Conservation (phyloP, 2,329 filamentous ascomycete species). For the Cladorrhinum sp. region DNA sequence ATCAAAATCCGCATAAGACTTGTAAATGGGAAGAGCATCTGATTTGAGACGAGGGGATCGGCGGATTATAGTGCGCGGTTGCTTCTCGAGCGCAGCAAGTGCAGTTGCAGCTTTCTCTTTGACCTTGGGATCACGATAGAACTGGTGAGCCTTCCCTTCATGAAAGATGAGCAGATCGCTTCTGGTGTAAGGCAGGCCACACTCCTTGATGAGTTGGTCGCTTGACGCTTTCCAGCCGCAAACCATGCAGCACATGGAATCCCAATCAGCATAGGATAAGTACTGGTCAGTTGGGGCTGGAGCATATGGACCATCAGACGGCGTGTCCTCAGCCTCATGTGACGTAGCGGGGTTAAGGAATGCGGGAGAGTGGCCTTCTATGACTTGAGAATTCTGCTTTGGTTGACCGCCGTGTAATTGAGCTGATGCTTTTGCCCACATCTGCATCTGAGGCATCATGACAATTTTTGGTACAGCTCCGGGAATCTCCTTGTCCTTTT, state of each 20-base stretch:
- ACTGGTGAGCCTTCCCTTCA: constrained; percentile 56
- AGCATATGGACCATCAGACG: constrained; percentile 26
- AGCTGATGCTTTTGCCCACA: constrained; percentile 68
- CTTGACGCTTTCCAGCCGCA: constrained; percentile 58
- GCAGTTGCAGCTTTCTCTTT: constrained; percentile 26
- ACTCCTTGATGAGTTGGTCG: constrained; percentile 33
- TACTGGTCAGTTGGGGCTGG: constrained; percentile 36
- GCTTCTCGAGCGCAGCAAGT: constrained; percentile 24
- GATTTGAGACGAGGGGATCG: constrained; percentile 30
- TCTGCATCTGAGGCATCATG: constrained; percentile 63
- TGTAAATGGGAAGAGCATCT: constrained; percentile 41
- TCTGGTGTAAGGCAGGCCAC: constrained; percentile 27
- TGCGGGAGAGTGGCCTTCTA: not conserved
- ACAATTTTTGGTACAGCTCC: constrained; percentile 47
- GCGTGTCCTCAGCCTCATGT: constrained; percentile 13
- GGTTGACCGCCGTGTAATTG: constrained; percentile 57
- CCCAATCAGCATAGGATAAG: constrained; percentile 59
- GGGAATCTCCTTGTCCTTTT: constrained; percentile 47
- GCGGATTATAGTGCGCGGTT: constrained; percentile 27
- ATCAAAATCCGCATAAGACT: constrained; percentile 55
- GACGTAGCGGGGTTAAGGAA: constrained; percentile 1
- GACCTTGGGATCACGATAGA: constrained; percentile 37
- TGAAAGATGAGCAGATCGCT: constrained; percentile 43
- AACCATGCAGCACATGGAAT: constrained; percentile 49
- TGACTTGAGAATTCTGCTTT: constrained; percentile 23